These are phyloP conservation scores for Ogataea ramenticola DNA, from an alignment of 805 yeast species.

Conservation along the genomic window DNA sequence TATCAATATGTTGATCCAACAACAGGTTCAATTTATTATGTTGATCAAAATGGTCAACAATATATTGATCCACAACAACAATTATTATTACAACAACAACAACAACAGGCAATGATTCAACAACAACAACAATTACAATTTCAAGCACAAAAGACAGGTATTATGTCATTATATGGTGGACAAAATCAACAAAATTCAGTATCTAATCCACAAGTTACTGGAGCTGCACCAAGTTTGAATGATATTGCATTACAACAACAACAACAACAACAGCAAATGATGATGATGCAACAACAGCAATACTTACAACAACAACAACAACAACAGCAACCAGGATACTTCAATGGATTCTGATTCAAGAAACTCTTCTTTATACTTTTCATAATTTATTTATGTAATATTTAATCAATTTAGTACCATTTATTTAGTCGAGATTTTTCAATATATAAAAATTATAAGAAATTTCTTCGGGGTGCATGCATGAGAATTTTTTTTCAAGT, in stretches of 20 bases:
- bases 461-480: no score
- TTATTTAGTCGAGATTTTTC: no score
- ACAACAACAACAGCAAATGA: slow-evolving; percentile 10
- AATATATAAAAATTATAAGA: no score
- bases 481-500: no score
- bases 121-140: slow-evolving; percentile 19
- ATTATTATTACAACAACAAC: slow-evolving; percentile 13
- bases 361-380: no score
- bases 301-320: slow-evolving; percentile 14
- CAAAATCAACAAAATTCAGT: slow-evolving; percentile 13
- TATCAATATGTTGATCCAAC: slow-evolving; percentile 67
- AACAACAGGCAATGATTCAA: slow-evolving; percentile 13
- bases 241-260: slow-evolving; percentile 7
- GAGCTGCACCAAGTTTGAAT: slow-evolving; percentile 5
- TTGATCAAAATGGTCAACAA: slow-evolving; percentile 65
- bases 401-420: no score
- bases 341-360: slow-evolving; percentile 16
- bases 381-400: no score
- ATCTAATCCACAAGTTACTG: slow-evolving; percentile 2
- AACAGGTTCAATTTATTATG: slow-evolving; percentile 59
- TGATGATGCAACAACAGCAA: slow-evolving; percentile 7
- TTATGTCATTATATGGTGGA: slow-evolving; percentile 33
- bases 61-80: slow-evolving; percentile 40
- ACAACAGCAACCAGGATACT: slow-evolving; percentile 12
- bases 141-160: slow-evolving; percentile 22